Evolutionary conservation across 352 stramenopile genomes (phyloP).

Genomic region (Pythium vanterpoolii): DNA sequence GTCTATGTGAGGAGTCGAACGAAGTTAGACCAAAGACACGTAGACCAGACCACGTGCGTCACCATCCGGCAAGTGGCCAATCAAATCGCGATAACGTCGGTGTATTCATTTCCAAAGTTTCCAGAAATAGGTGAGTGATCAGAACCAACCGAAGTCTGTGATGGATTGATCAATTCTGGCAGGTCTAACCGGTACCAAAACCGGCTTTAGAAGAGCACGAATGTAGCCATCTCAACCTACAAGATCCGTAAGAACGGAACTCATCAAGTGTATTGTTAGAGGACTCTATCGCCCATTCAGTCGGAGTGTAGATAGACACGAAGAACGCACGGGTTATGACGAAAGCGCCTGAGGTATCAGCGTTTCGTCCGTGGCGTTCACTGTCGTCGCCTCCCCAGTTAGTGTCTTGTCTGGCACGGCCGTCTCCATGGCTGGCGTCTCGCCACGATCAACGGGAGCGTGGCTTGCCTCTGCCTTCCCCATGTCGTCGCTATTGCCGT

Average conservation of each 20-base stretch:
- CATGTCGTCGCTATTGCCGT: neutral
- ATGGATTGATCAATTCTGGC: neutral
- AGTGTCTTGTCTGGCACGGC: neutral
- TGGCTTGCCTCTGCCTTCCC: neutral
- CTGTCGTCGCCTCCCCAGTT: neutral
- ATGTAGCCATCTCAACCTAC: neutral
- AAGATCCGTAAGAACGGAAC: neutral
- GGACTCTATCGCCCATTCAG: too few relatives aligned
- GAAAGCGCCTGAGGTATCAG: too few relatives aligned
- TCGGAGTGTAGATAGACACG: too few relatives aligned
- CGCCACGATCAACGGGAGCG: neutral
- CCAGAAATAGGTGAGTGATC: neutral
- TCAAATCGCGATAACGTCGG: neutral
- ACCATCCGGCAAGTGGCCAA: constrained; percentile 3
- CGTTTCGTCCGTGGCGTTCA: neutral
- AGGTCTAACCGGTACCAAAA: neutral
- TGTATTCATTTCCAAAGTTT: neutral
- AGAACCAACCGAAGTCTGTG: neutral
- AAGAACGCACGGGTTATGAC: too few relatives aligned
- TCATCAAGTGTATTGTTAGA: too few relatives aligned
- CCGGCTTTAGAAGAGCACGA: neutral
- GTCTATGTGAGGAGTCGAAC: neutral
- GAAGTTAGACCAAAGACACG: neutral
- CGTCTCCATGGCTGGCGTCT: neutral
- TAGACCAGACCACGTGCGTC: constrained; percentile 1